A percentile compares a stretch with the other conserved stretches of the same genome.
These are phyloP conservation scores for Trichoderma endophyticum DNA, from an alignment of 2,329 filamentous ascomycete species.

Conservation along the genomic window DNA sequence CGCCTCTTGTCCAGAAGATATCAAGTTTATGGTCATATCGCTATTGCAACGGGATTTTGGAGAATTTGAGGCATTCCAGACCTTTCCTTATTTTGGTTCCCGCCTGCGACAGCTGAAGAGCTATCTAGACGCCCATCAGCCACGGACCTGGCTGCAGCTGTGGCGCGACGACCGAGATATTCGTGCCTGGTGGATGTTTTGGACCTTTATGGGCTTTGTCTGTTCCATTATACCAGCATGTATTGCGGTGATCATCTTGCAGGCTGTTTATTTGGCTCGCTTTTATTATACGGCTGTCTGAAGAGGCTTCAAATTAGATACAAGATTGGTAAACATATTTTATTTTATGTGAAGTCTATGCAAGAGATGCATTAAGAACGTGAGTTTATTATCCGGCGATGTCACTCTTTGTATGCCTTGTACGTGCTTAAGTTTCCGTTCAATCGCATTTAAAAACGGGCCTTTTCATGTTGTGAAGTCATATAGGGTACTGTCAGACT, in stretches of 20 bases:
- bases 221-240: background rate
- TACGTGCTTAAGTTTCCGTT: background rate
- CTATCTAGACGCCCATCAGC: background rate
- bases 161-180: background rate
- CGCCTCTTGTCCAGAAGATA: background rate
- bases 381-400: background rate
- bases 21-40: background rate
- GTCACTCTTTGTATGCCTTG: background rate
- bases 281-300: background rate
- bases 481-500: no score
- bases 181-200: background rate
- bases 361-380: background rate
- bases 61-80: background rate
- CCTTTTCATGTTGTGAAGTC: no score
- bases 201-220: background rate
- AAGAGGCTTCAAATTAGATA: background rate
- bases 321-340: background rate
- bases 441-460: background rate
- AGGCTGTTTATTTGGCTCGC: background rate
- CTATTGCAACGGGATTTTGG: background rate
- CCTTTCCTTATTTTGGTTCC: background rate
- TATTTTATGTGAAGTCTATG: background rate
- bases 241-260: background rate
- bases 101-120: background rate
- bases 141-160: background rate